These are phyloP conservation scores for Furcasterigmium furcatum DNA, from an alignment of 2,329 filamentous ascomycete species.

Conservation along the genomic window DNA sequence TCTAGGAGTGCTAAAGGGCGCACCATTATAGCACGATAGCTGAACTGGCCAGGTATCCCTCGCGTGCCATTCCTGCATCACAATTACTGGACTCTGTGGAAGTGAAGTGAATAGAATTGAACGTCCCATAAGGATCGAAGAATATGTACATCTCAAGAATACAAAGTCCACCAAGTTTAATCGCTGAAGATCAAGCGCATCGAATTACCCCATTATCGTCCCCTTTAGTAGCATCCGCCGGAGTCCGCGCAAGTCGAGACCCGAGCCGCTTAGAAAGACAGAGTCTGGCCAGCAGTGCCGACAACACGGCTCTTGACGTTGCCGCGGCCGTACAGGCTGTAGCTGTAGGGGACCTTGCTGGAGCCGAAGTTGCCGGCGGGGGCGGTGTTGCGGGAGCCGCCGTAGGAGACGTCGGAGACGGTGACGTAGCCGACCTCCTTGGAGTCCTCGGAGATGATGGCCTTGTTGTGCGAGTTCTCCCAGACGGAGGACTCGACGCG, in stretches of 20 bases:
- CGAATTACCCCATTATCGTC: background rate
- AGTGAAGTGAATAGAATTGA: no score
- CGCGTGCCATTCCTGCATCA: no score
- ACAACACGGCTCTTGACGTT: constrained; percentile 42
- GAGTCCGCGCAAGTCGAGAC: no score
- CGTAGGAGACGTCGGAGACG: constrained; percentile 36
- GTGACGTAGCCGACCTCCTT: constrained; percentile 36
- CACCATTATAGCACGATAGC: no score
- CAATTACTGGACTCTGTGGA: no score
- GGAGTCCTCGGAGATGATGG: constrained; percentile 35
- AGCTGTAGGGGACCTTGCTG: constrained; percentile 50
- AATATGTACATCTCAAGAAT: background rate
- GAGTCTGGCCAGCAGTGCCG: constrained; percentile 32
- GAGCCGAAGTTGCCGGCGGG: constrained; percentile 44
- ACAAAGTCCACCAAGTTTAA: background rate
- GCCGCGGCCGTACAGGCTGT: constrained; percentile 37
- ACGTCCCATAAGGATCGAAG: no score
- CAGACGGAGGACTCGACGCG: constrained; percentile 54
- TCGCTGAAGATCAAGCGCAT: background rate
- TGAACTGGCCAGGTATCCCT: no score
- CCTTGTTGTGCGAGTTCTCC: constrained; percentile 31
- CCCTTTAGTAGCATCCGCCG: background rate
- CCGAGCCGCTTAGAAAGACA: constrained; percentile 23
- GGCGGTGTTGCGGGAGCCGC: constrained; percentile 43
- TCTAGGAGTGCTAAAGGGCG: no score